Evolutionary conservation across 306 rosid genomes (phyloP).

Genomic region (Citrullus colocynthis): DNA sequence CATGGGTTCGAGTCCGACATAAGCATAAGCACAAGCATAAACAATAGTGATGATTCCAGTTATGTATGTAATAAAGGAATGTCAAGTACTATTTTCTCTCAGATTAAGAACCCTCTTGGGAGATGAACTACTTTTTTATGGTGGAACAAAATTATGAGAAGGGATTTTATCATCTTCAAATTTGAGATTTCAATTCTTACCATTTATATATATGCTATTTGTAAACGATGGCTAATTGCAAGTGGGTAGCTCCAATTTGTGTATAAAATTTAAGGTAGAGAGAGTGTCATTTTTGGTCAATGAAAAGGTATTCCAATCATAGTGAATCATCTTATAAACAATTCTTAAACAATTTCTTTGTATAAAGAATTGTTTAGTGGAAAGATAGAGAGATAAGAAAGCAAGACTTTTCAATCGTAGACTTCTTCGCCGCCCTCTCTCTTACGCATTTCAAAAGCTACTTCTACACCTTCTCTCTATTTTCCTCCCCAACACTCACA

Average conservation of each 20-base stretch:
- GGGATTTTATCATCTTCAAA: too few relatives aligned
- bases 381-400: neutral
- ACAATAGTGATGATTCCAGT: neutral
- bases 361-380: neutral
- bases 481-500: neutral
- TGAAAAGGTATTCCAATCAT: neutral
- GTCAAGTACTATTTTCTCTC: neutral
- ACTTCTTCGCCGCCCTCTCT: neutral
- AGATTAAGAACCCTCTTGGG: neutral
- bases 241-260: too few relatives aligned
- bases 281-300: neutral
- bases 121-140: neutral
- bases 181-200: too few relatives aligned
- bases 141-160: too few relatives aligned
- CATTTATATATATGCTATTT: too few relatives aligned
- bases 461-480: neutral
- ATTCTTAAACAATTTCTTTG: neutral
- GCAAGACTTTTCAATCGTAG: neutral
- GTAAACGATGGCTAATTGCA: too few relatives aligned
- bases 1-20: neutral
- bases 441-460: neutral
- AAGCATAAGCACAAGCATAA: neutral
- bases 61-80: neutral
- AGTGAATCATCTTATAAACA: neutral
- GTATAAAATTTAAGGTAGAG: neutral